These are phyloP conservation scores for Paralagenidium karlingii DNA, from an alignment of 352 stramenopile species.

Conservation along the genomic window DNA sequence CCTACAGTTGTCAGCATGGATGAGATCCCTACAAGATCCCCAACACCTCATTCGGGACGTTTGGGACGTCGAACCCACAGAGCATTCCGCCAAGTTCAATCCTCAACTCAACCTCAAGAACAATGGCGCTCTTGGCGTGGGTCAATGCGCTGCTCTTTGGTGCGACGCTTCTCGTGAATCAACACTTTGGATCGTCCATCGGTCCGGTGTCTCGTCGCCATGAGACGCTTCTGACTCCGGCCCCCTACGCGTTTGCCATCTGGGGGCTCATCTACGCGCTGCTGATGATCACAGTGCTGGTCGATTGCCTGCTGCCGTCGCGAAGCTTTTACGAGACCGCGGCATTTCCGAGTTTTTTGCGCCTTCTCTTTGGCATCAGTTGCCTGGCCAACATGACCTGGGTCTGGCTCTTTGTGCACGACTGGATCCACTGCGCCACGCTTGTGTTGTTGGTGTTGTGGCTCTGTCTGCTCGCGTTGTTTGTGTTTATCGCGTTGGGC, in stretches of 20 bases:
- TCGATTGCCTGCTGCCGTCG: slow-evolving; percentile 53
- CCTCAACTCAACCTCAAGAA: background rate
- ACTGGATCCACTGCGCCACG: slow-evolving; percentile 47
- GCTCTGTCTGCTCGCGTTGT: slow-evolving; percentile 41
- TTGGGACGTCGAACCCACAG: too few relatives aligned
- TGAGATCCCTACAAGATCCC: too few relatives aligned
- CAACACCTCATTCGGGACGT: too few relatives aligned
- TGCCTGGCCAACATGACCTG: slow-evolving; percentile 63
- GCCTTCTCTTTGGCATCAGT: slow-evolving; percentile 39
- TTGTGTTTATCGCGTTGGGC: slow-evolving; percentile 29
- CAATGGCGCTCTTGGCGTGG: slow-evolving; percentile 22
- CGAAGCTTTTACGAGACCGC: slow-evolving; percentile 41
- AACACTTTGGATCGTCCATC: slow-evolving; percentile 20
- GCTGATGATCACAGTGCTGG: slow-evolving; percentile 41
- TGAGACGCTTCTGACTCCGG: slow-evolving; percentile 66
- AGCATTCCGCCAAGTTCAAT: too few relatives aligned
- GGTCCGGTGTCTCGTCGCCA: slow-evolving; percentile 40
- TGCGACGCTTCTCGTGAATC: slow-evolving; percentile 52
- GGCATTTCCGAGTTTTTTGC: slow-evolving; percentile 29
- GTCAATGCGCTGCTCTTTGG: slow-evolving; percentile 49
- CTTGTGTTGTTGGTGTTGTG: slow-evolving; percentile 39
- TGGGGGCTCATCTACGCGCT: slow-evolving; percentile 70
- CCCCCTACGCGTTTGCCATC: slow-evolving; percentile 62
- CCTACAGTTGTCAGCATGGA: too few relatives aligned
- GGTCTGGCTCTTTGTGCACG: slow-evolving; percentile 55